Evolutionary conservation across 139 green algal genomes (phyloP).

Genomic region (Micractinium sp.): DNA sequence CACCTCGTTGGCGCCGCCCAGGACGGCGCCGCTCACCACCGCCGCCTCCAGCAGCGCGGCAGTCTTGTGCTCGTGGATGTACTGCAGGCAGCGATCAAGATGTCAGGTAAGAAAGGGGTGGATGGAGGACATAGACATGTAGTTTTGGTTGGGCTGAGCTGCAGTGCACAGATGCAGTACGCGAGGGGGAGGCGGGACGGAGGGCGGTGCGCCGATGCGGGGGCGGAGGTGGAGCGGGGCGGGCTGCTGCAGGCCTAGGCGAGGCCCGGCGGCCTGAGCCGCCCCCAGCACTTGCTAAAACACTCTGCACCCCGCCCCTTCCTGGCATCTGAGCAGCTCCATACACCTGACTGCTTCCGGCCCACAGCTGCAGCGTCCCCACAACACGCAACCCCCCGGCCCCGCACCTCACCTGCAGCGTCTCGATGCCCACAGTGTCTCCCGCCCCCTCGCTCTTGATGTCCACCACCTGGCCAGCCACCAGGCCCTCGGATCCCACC

Average conservation of each 20-base stretch:
- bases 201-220: too few relatives aligned
- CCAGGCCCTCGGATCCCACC: slow-evolving; percentile 90
- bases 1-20: slow-evolving; percentile 85
- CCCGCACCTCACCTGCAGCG: slow-evolving; percentile 57
- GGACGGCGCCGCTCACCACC: slow-evolving; percentile 92
- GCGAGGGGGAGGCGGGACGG: too few relatives aligned
- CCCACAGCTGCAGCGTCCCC: too few relatives aligned
- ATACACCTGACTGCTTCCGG: too few relatives aligned
- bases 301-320: too few relatives aligned
- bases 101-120: not conserved
- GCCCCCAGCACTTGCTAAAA: too few relatives aligned
- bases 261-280: too few relatives aligned
- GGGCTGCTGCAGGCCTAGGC: too few relatives aligned
- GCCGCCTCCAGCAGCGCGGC: slow-evolving; percentile 95
- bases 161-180: not conserved
- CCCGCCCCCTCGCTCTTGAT: slow-evolving; percentile 90
- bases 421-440: slow-evolving; percentile 85
- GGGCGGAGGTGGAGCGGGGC: too few relatives aligned
- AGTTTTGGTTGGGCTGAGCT: not conserved
- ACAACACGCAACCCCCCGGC: not conserved
- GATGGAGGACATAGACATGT: not conserved
- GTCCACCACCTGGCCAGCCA: slow-evolving; percentile 97
- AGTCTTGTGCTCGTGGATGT: slow-evolving; percentile 99
- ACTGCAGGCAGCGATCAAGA: slow-evolving; percentile 53
- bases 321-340: too few relatives aligned